Conservation (phyloP, 2,329 filamentous ascomycete genomes). For the Alternaria ethzedia region DNA sequence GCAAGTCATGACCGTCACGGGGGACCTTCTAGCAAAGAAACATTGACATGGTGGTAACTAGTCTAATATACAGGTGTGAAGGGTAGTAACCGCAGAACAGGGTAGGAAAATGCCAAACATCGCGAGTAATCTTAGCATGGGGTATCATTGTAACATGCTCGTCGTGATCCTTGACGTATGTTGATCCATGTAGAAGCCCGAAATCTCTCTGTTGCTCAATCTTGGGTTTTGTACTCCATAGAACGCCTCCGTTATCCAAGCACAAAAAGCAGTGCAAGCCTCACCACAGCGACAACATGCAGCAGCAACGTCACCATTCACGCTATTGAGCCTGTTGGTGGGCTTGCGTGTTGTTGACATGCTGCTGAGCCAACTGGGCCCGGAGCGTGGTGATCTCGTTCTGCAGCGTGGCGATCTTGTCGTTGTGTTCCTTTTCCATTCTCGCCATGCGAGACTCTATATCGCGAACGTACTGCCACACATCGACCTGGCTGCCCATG, state of each 20-base stretch:
- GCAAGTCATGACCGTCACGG: background rate
- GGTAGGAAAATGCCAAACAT: slow-evolving; percentile 6
- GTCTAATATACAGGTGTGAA: slow-evolving; percentile 9
- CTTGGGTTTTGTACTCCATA: slow-evolving; percentile 17
- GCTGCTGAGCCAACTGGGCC: slow-evolving; percentile 46
- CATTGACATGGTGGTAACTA: background rate
- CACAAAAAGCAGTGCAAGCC: background rate
- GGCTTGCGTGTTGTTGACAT: slow-evolving; percentile 33
- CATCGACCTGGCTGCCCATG: slow-evolving; percentile 62
- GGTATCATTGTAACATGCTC: slow-evolving; percentile 20
- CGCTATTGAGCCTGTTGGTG: slow-evolving; percentile 22
- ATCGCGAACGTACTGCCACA: slow-evolving; percentile 75
- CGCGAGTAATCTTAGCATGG: slow-evolving; percentile 14
- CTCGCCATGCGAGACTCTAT: slow-evolving; percentile 64
- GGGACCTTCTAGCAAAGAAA: slow-evolving; percentile 2
- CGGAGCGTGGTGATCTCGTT: slow-evolving; percentile 52
- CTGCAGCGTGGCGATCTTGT: slow-evolving; percentile 52
- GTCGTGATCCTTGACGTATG: slow-evolving; percentile 15
- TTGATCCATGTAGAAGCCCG: slow-evolving; percentile 16
- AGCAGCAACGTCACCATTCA: background rate
- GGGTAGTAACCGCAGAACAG: slow-evolving; percentile 1
- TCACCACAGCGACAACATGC: background rate
- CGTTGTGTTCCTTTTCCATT: slow-evolving; percentile 57
- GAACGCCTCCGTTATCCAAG: slow-evolving; percentile 6
- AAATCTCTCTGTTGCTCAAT: slow-evolving; percentile 16